Percentiles rank a stretch among this genome's conserved stretches.
Conservation (phyloP, 257 asterid species). For the Henckelia pumila region DNA sequence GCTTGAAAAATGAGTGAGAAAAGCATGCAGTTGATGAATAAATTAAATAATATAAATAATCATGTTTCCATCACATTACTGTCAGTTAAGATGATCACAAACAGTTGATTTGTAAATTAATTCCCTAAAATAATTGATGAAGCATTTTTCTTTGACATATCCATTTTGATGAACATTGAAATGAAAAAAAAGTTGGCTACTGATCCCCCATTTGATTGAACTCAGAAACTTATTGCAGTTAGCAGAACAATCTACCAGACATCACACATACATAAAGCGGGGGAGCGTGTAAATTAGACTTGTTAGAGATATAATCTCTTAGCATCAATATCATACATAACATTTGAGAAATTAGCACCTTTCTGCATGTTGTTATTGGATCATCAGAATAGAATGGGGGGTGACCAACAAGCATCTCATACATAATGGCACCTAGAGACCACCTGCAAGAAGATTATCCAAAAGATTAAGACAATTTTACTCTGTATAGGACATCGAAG, state of each 20-base stretch:
- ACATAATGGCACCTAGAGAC: slow-evolving; percentile 92
- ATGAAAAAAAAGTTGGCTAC: neutral
- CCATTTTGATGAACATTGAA: neutral
- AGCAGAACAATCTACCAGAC: neutral
- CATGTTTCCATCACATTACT: neutral
- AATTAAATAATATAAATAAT: neutral
- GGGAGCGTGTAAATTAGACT: neutral
- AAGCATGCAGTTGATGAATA: neutral
- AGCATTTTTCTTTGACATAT: neutral
- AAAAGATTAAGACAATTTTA: slow-evolving; percentile 1
- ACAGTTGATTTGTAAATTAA: neutral
- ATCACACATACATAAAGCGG: neutral
- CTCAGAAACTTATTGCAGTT: neutral
- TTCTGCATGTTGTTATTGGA: slow-evolving; percentile 78
- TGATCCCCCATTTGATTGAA: neutral
- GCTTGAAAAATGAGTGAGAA: neutral
- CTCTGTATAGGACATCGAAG: neutral
- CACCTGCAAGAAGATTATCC: slow-evolving; percentile 53
- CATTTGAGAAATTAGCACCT: slow-evolving; percentile 41
- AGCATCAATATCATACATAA: neutral
- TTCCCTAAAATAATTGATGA: neutral
- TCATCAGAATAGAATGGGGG: slow-evolving; percentile 90
- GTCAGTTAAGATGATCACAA: neutral
- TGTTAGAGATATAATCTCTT: neutral
- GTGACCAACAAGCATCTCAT: slow-evolving; percentile 90